Conservation (phyloP, 345 rosid species). For the Melaleuca alternifolia region DNA sequence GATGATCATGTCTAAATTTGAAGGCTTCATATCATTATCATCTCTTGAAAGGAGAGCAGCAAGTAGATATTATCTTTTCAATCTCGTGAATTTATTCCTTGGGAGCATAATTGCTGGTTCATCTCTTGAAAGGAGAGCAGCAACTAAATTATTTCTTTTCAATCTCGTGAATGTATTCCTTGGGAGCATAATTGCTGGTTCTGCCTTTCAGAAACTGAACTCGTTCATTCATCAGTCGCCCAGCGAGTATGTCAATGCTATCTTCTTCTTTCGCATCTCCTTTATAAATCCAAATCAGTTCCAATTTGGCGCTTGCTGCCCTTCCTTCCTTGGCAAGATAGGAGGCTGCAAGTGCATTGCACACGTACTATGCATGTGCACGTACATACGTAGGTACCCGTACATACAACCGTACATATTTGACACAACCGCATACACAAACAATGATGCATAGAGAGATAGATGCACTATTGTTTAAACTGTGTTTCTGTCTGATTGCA, state of each 20-base stretch:
- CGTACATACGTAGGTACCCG: too few species aligned
- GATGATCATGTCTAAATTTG: conserved; percentile 96
- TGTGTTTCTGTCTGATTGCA: not conserved
- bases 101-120: conserved; percentile 58
- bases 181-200: too few species aligned
- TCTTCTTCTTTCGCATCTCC: not conserved
- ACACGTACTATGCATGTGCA: not conserved
- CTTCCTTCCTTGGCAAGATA: not conserved
- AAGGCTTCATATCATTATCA: conserved; percentile 78
- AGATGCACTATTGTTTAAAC: not conserved
- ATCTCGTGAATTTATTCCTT: conserved; percentile 73
- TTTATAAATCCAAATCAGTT: not conserved
- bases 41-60: conserved; percentile 85
- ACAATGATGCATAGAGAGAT: not conserved
- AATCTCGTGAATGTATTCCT: too few species aligned
- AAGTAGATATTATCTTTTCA: conserved; percentile 73
- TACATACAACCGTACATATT: not conserved
- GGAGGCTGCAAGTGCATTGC: not conserved
- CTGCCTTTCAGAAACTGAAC: too few species aligned
- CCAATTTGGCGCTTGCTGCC: not conserved
- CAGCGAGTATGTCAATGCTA: conserved; percentile 38
- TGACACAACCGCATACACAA: not conserved
- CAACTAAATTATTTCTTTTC: too few species aligned
- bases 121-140: too few species aligned
- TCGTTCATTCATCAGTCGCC: conserved; percentile 58